phyloP scores from a whole-genome alignment of 1,284 basidiomycete genomes.

The Cutaneotrichosporon curvatum region DNA sequence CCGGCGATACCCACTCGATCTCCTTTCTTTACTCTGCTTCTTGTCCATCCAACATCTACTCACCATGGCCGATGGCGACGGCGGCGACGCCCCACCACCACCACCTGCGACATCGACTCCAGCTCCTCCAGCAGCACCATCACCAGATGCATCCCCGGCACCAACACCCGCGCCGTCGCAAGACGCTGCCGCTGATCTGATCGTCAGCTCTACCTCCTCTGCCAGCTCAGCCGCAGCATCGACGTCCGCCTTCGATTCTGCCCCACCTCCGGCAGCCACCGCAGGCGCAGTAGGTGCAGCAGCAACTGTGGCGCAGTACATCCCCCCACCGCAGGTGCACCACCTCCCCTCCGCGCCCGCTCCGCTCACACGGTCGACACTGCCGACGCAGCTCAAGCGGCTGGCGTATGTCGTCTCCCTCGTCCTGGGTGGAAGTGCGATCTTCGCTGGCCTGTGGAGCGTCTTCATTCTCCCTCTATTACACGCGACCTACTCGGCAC shows the following conservation, averaged over 20 bases:
- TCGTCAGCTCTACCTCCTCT: too few relatives aligned
- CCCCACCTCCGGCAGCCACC: neutral
- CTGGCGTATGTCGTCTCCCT: conserved; percentile 37
- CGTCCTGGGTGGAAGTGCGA: conserved; percentile 31
- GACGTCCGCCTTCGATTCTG: too few relatives aligned
- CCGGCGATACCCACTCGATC: too few relatives aligned
- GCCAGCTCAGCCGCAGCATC: too few relatives aligned
- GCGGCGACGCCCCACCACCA: neutral
- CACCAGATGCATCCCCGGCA: neutral
- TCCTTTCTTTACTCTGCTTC: too few relatives aligned
- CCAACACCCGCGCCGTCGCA: neutral
- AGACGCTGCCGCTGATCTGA: too few relatives aligned
- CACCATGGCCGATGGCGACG: too few relatives aligned
- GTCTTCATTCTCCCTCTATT: conserved; percentile 40
- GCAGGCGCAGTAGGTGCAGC: neutral
- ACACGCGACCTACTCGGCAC: conserved; percentile 40
- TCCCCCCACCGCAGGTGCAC: neutral
- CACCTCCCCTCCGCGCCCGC: conserved; percentile 5
- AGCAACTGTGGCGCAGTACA: neutral
- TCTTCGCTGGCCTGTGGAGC: conserved; percentile 36
- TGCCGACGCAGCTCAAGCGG: conserved; percentile 26
- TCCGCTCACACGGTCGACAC: conserved; percentile 3
- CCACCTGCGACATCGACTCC: neutral
- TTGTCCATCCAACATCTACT: too few relatives aligned
- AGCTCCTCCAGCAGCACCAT: neutral